These are phyloP conservation scores for Detonula confervacea DNA, from an alignment of 352 stramenopile species.

Conservation along the genomic window DNA sequence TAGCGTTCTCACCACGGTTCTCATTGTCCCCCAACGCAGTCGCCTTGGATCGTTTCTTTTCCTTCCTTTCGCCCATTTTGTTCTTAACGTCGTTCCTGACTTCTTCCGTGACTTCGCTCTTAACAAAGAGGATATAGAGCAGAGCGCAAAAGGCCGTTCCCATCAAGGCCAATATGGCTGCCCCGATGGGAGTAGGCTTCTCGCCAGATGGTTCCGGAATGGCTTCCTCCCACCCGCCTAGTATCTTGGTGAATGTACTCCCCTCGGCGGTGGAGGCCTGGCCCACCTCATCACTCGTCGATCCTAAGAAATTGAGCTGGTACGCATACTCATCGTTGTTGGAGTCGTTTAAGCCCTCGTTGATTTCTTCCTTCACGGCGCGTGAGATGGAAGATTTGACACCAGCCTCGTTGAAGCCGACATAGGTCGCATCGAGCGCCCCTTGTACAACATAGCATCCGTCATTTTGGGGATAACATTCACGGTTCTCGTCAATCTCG, in stretches of 20 bases:
- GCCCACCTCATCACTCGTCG: too few species aligned
- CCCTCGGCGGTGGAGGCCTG: conserved; percentile 8
- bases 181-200: conserved; percentile 34
- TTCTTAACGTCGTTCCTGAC: conserved; percentile 23
- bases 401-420: conserved; percentile 36
- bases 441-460: conserved; percentile 31
- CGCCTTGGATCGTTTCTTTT: conserved; percentile 21
- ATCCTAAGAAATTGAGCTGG: conserved; percentile 23
- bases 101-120: neutral
- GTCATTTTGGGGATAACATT: conserved; percentile 16
- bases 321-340: conserved; percentile 13
- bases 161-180: conserved; percentile 45
- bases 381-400: conserved; percentile 32
- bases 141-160: conserved; percentile 37
- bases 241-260: too few species aligned
- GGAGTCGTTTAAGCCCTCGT: conserved; percentile 17
- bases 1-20: conserved; percentile 23
- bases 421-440: conserved; percentile 34
- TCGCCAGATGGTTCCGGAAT: conserved; percentile 32
- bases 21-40: conserved; percentile 18
- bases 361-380: conserved; percentile 30
- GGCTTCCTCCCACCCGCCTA: conserved; percentile 10
- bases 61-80: conserved; percentile 15
- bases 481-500: conserved; percentile 9
- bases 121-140: conserved; percentile 27